Evolutionary conservation across 768 basidiomycete genomes (phyloP).

Genomic region (Auriculariales sp.): DNA sequence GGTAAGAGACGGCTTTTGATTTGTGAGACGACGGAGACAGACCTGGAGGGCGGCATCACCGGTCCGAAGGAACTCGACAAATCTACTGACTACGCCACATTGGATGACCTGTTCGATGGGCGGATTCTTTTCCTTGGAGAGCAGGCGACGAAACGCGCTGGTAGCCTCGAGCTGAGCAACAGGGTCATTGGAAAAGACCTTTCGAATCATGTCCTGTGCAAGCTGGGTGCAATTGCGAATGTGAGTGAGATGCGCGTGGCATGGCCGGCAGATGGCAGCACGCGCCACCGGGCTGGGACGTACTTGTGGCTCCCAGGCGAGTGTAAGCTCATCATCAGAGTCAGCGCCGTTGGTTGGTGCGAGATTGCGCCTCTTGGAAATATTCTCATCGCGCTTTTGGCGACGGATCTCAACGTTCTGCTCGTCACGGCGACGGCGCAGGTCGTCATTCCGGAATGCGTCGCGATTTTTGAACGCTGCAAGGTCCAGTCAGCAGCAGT

Average conservation of each 20-base stretch:
- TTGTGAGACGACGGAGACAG: conserved; percentile 12
- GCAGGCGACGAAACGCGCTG: conserved; percentile 77
- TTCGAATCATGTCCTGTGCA: background rate
- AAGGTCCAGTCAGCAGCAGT: background rate
- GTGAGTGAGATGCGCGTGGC: conserved; percentile 8
- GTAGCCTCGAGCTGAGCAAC: conserved; percentile 57
- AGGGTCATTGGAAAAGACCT: conserved; percentile 32
- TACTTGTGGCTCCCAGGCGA: conserved; percentile 36
- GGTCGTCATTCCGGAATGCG: conserved; percentile 78
- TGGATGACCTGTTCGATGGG: conserved; percentile 84
- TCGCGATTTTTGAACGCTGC: conserved; percentile 85
- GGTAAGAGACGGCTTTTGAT: too few relatives aligned
- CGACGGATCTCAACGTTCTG: conserved; percentile 98
- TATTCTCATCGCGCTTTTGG: conserved; percentile 97
- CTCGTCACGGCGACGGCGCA: conserved; percentile 92
- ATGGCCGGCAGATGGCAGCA: background rate
- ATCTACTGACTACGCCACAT: conserved; percentile 92
- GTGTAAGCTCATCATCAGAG: background rate
- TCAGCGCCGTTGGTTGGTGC: conserved; percentile 20
- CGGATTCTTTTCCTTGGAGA: conserved; percentile 99
- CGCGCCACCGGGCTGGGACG: conserved; percentile 16
- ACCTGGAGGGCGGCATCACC: conserved; percentile 80
- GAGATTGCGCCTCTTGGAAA: conserved; percentile 93
- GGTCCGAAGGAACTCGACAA: conserved; percentile 81
- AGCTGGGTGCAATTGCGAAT: conserved; percentile 26